Conservation (phyloP, 306 rosid species). For the Alnus rubra region DNA sequence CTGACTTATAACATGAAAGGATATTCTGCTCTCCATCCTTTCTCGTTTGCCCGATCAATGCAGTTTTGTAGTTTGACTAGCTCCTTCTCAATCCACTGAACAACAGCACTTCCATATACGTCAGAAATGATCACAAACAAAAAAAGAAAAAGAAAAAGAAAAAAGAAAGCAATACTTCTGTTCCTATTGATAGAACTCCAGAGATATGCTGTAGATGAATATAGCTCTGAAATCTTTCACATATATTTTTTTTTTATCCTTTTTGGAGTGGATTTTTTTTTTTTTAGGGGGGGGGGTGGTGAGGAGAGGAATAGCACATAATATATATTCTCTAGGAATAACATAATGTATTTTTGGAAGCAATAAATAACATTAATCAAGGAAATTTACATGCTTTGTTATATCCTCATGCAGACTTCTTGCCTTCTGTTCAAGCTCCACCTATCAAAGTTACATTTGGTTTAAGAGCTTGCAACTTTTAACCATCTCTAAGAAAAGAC, state of each 20-base stretch:
- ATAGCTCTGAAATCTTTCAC: too few species aligned
- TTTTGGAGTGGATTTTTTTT: too few species aligned
- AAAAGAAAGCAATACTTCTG: neutral
- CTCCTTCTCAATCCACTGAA: conserved; percentile 75
- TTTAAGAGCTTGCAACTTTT: neutral
- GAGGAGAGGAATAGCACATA: too few species aligned
- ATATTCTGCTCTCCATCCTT: conserved; percentile 92
- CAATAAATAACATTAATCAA: conserved; percentile 14
- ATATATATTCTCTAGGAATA: too few species aligned
- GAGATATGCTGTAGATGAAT: too few species aligned
- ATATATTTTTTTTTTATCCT: too few species aligned
- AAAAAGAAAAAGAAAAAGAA: neutral
- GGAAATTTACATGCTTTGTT: conserved; percentile 56
- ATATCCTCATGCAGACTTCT: conserved; percentile 56
- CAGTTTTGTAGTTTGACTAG: conserved; percentile 55
- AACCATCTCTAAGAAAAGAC: neutral
- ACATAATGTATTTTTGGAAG: neutral
- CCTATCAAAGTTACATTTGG: conserved; percentile 34
- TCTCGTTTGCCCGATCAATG: conserved; percentile 80
- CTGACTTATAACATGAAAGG: conserved; percentile 40
- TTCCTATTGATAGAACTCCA: neutral
- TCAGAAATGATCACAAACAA: neutral
- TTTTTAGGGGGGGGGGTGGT: too few species aligned
- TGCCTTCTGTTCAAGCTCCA: conserved; percentile 69
- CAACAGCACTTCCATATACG: conserved; percentile 17